These are phyloP conservation scores for Colletotrichum nymphaeae DNA, from an alignment of 2,329 filamentous ascomycete species.

Conservation along the genomic window DNA sequence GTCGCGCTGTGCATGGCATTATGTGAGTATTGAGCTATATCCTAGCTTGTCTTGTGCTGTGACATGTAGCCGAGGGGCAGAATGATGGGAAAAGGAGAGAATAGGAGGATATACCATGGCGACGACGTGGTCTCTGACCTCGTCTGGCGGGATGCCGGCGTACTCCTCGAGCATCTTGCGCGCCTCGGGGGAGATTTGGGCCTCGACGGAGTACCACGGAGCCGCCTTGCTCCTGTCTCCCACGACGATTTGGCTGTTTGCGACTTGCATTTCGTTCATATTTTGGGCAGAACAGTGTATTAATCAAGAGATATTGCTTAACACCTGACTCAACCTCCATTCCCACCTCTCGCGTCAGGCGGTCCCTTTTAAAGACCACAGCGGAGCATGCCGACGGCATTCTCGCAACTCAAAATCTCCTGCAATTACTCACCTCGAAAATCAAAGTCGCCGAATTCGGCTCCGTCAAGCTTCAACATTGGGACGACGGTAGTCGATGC, in stretches of 20 bases:
- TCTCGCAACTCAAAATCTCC: background rate
- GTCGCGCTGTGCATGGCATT: slow-evolving; percentile 12
- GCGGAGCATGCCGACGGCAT: background rate
- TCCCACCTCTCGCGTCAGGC: background rate
- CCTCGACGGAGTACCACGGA: slow-evolving; percentile 29
- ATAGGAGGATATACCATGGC: slow-evolving; percentile 6
- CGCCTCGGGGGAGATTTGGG: slow-evolving; percentile 9
- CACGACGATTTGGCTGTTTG: background rate
- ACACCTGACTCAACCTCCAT: background rate
- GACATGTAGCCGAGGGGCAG: too few relatives aligned
- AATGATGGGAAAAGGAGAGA: too few relatives aligned
- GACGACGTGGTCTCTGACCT: slow-evolving; percentile 22
- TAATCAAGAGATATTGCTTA: background rate
- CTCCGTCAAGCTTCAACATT: background rate
- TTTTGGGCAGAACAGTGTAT: too few relatives aligned
- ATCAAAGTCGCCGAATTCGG: slow-evolving; percentile 5
- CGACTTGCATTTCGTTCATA: slow-evolving; percentile 18
- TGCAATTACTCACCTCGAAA: background rate
- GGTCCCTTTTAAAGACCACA: background rate
- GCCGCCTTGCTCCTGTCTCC: slow-evolving; percentile 30
- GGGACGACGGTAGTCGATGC: background rate
- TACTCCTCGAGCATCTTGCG: slow-evolving; percentile 33
- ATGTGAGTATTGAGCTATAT: background rate
- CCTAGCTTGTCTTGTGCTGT: too few relatives aligned
- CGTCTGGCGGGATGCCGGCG: slow-evolving; percentile 6